Percentiles rank a stretch among this genome's conserved stretches.
phyloP scores from a whole-genome alignment of 2,329 filamentous ascomycete species.

The Diaporthe aspalathi region DNA sequence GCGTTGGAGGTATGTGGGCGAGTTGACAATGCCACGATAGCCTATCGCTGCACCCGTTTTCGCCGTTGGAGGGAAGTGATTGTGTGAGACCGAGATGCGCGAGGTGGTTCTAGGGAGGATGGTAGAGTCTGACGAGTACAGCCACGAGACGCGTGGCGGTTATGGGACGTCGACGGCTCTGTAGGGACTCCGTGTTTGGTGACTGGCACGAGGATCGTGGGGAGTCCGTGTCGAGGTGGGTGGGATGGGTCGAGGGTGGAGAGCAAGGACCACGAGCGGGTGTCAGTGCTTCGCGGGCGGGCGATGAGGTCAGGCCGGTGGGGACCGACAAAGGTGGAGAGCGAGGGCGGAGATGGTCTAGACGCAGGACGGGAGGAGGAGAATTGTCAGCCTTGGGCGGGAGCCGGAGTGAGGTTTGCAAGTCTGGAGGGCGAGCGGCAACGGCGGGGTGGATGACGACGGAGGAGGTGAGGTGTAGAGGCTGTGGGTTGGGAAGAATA shows the following conservation, averaged over 20 bases:
- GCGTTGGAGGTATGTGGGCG: conserved; percentile 49
- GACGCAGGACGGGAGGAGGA: conserved; percentile 12
- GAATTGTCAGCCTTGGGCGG: conserved; percentile 35
- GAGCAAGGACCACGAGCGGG: conserved; percentile 25
- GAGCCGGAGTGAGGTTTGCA: conserved; percentile 26
- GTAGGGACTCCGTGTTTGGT: conserved; percentile 63
- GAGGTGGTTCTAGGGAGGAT: conserved; percentile 61
- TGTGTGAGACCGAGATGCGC: conserved; percentile 43
- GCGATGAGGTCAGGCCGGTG: conserved; percentile 31
- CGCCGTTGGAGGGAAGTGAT: conserved; percentile 40
- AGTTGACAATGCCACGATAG: conserved; percentile 49
- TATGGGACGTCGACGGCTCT: conserved; percentile 55
- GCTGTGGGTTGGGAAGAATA: conserved; percentile 29
- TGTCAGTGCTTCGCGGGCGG: conserved; percentile 25
- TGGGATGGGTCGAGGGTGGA: conserved; percentile 22
- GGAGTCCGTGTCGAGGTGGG: conserved; percentile 35
- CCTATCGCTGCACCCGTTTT: conserved; percentile 52
- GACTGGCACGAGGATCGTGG: conserved; percentile 49
- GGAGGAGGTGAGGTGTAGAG: conserved; percentile 16
- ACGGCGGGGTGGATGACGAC: conserved; percentile 39
- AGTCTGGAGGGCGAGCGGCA: conserved; percentile 32
- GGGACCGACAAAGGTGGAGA: conserved; percentile 25
- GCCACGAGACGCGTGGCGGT: conserved; percentile 59
- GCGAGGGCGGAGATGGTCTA: conserved; percentile 29
- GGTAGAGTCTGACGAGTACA: conserved; percentile 62